These are phyloP conservation scores for Areca catechu DNA, from an alignment of 176 grass and related monocot genomes.

Conservation along the genomic window DNA sequence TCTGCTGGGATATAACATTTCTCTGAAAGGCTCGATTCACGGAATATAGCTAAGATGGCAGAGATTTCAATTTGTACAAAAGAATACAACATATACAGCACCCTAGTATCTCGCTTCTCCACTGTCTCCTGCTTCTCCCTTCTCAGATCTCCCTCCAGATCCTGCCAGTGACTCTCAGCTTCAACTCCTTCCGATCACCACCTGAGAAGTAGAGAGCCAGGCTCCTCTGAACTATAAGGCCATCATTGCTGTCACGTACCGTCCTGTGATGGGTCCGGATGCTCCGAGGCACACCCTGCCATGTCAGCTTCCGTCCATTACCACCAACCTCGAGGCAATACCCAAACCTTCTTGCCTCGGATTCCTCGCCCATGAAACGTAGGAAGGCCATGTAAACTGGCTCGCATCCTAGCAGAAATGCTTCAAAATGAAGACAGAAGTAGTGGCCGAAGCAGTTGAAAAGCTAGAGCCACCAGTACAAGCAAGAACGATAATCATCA, in stretches of 20 bases:
- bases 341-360: slow-evolving; percentile 17
- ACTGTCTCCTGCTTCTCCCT: not conserved
- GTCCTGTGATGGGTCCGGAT: slow-evolving; percentile 9
- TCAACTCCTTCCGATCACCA: slow-evolving; percentile 19
- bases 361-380: slow-evolving; percentile 22
- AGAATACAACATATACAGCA: too few species aligned
- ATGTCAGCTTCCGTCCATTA: slow-evolving; percentile 17
- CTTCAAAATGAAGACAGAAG: slow-evolving; percentile 26
- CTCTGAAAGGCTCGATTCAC: too few species aligned
- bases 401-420: slow-evolving; percentile 13
- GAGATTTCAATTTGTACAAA: too few species aligned
- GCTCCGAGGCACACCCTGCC: slow-evolving; percentile 24
- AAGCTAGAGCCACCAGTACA: slow-evolving; percentile 5
- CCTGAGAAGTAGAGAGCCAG: slow-evolving; percentile 15
- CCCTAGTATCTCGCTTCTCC: too few species aligned
- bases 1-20: too few species aligned
- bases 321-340: slow-evolving; percentile 27
- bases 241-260: slow-evolving; percentile 10
- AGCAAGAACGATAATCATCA: not conserved
- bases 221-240: slow-evolving; percentile 16
- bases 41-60: too few species aligned
- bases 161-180: slow-evolving; percentile 19
- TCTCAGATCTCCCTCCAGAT: slow-evolving; percentile 15
- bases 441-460: slow-evolving; percentile 24
- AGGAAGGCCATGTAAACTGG: slow-evolving; percentile 24